Evolutionary conservation across 768 basidiomycete species (phyloP).

Genomic region (Pholiota microspora): DNA sequence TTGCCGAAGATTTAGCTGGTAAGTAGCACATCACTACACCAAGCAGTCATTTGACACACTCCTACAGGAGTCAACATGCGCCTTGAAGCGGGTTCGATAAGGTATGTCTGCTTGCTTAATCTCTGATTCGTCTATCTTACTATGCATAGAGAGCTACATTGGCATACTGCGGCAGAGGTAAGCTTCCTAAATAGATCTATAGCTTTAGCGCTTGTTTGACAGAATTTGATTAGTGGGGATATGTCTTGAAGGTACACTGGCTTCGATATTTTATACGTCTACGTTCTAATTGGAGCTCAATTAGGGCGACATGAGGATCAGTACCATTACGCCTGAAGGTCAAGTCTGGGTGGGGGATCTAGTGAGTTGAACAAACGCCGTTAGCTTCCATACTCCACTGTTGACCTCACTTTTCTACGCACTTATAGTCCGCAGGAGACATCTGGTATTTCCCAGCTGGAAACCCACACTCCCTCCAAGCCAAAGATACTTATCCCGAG

Average conservation of each 20-base stretch:
- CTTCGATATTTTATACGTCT: neutral
- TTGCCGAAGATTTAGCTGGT: slow-evolving; percentile 42
- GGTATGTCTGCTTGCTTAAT: slow-evolving; percentile 25
- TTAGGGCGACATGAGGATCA: slow-evolving; percentile 45
- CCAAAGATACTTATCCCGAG: slow-evolving; percentile 41
- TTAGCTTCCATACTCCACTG: neutral
- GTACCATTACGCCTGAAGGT: slow-evolving; percentile 51
- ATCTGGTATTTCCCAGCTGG: slow-evolving; percentile 63
- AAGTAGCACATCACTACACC: neutral
- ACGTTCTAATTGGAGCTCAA: slow-evolving; percentile 2
- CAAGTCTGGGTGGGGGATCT: slow-evolving; percentile 51
- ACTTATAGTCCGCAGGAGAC: slow-evolving; percentile 33
- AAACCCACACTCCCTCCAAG: slow-evolving; percentile 55
- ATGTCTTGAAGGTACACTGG: slow-evolving; percentile 40
- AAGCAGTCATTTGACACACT: neutral
- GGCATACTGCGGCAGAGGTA: slow-evolving; percentile 52
- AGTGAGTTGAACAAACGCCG: slow-evolving; percentile 28
- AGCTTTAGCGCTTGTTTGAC: neutral
- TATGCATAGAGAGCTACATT: slow-evolving; percentile 48
- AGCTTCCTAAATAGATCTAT: neutral
- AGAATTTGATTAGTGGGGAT: slow-evolving; percentile 42
- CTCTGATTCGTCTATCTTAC: neutral
- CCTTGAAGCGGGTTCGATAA: slow-evolving; percentile 49
- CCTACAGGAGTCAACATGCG: slow-evolving; percentile 52
- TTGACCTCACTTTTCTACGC: neutral